Evolutionary conservation across 2,329 filamentous ascomycete species (phyloP).

Genomic region (Aspergillus carbonarius): DNA sequence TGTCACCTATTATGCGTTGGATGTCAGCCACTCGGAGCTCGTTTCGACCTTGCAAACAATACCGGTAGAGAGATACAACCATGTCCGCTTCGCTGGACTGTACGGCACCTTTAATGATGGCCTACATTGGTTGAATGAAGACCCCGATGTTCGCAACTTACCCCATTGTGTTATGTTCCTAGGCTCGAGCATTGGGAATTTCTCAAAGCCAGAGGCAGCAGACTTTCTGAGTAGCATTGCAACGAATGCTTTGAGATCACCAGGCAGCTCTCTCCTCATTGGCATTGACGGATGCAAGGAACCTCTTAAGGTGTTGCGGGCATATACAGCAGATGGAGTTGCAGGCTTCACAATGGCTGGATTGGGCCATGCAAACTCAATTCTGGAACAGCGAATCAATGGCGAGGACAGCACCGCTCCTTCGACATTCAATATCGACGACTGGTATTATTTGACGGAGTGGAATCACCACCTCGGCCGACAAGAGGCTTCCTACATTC

Average conservation of each 20-base stretch:
- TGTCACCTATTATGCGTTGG: not conserved
- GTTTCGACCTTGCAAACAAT: not conserved
- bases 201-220: not conserved
- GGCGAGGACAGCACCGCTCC: not conserved
- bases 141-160: not conserved
- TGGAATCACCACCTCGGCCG: constrained; percentile 11
- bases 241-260: not conserved
- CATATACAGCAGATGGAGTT: not conserved
- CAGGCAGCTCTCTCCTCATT: not conserved
- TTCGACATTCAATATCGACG: not conserved
- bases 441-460: constrained; percentile 12
- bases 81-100: not conserved
- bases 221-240: not conserved
- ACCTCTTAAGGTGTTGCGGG: not conserved
- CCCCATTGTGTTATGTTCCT: not conserved
- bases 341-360: not conserved
- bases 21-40: not conserved
- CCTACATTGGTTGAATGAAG: not conserved
- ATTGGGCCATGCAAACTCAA: not conserved
- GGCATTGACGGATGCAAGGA: not conserved
- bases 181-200: not conserved
- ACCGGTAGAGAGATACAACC: not conserved
- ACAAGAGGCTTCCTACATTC: constrained; percentile 10
- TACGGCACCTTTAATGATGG: not conserved
- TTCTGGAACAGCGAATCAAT: not conserved